Evolutionary conservation across 2,329 filamentous ascomycete genomes (phyloP).

Genomic region (Diplodia seriata): DNA sequence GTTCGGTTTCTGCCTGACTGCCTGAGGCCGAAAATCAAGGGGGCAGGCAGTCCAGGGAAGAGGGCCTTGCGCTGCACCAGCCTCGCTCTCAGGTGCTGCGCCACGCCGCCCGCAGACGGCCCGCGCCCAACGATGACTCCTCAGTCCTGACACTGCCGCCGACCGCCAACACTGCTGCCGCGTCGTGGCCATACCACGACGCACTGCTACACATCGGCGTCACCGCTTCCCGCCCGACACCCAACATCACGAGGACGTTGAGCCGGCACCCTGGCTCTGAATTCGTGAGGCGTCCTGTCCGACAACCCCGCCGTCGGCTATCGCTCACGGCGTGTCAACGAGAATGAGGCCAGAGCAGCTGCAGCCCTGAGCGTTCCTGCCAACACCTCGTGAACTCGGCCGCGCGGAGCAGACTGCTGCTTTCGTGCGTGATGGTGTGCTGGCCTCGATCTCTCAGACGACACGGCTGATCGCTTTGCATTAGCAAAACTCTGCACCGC

Average conservation of each 20-base stretch:
- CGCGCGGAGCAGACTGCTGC: constrained; percentile 26
- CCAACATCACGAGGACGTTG: constrained; percentile 24
- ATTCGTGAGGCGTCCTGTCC: constrained; percentile 26
- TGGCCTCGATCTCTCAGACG: constrained; percentile 23
- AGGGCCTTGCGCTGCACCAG: neutral
- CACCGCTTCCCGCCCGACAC: constrained; percentile 14
- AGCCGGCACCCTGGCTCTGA: constrained; percentile 13
- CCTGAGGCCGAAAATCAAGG: constrained; percentile 10
- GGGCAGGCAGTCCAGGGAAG: neutral
- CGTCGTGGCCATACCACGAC: constrained; percentile 24
- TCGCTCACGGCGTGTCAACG: constrained; percentile 16
- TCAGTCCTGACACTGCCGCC: constrained; percentile 12
- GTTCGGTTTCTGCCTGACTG: neutral
- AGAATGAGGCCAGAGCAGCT: constrained; percentile 25
- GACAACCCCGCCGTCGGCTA: constrained; percentile 25
- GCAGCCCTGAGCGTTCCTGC: constrained; percentile 25
- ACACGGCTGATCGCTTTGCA: constrained; percentile 23
- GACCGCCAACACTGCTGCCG: constrained; percentile 15
- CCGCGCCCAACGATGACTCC: neutral
- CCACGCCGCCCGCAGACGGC: constrained; percentile 6
- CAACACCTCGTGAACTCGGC: constrained; percentile 12
- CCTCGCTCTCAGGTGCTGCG: neutral
- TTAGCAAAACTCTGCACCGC: constrained; percentile 18
- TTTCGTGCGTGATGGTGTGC: constrained; percentile 26
- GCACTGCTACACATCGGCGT: constrained; percentile 21